Evolutionary conservation across 345 rosid species (phyloP), one percentile per base, ranked within the genome.

Genomic region (Sisymbrium altissimum): DNA sequence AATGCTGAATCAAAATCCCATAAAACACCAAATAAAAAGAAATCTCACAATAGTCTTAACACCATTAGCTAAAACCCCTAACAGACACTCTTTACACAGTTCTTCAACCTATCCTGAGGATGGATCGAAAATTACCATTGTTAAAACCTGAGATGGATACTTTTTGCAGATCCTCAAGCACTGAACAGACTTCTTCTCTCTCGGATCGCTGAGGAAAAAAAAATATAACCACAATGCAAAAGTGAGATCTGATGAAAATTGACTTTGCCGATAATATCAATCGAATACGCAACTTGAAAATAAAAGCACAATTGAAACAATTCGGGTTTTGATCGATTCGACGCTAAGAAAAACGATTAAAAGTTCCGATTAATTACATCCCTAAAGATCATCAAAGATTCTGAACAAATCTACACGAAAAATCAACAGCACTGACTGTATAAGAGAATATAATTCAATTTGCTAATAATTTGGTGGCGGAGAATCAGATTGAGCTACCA

Each of bases 111-210:
- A 29, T 50, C 53, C 33, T 64, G 2, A n/a, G 6, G 14, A 65
- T 30, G 62, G 64, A 23, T 71, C 4, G 43, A 65, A 21, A 58
- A 21, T 65, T 71, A 78, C 81, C 81, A 78, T 78, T 71, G 68
- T 66, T 39, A 9, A 55, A 60, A 38, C 32, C 40, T 64, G 41
- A 10, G 41, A 11, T 62, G 39, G 39, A 68, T 52, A 50, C 3
- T 48, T 44, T 23, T 3, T n/a, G 61, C 66, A 76, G 76, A 58
- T 23, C 63, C 27, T 77, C 40, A 43, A 58, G 7, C 61, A 32
- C 38, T 64, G 13, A n/a, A 45, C 13, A 32, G 0, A 21, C 52
- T 54, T 54, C 7, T 40, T 55, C 39, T 64, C 40, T 33, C 38
- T 63, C 11, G 12, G 66, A 70, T 55, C 60, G 3, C 80, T 70